phyloP scores from a whole-genome alignment of 495 filamentous ascomycete species.

The Penicillium verhagenii region DNA sequence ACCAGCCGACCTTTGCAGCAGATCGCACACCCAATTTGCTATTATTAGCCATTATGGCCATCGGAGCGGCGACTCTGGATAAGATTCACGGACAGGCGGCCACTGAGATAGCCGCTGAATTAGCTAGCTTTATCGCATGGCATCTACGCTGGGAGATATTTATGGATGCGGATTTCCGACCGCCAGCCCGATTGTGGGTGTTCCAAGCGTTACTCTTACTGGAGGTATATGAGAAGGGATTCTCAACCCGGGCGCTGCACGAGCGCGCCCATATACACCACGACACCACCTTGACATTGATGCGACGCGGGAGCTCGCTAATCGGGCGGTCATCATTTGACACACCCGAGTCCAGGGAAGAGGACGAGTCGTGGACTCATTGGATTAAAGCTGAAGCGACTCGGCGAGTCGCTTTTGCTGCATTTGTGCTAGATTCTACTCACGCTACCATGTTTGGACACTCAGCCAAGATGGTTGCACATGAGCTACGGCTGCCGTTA shows the following conservation, averaged over 20 bases:
- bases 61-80: constrained; percentile 87
- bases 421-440: constrained; percentile 92
- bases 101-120: constrained; percentile 68
- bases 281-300: constrained; percentile 90
- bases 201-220: constrained; percentile 89
- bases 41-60: constrained; percentile 89
- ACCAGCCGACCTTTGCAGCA: constrained; percentile 88
- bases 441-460: constrained; percentile 99
- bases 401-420: constrained; percentile 85
- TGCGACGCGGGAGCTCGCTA: constrained; percentile 88
- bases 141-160: constrained; percentile 92
- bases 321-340: constrained; percentile 88
- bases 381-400: constrained; percentile 97
- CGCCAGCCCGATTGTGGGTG: constrained; percentile 95
- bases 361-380: constrained; percentile 93
- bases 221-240: constrained; percentile 97
- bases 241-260: constrained; percentile 84
- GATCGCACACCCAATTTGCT: constrained; percentile 82
- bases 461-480: constrained; percentile 94
- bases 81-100: constrained; percentile 71
- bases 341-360: constrained; percentile 77
- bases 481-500: constrained; percentile 88
- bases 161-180: constrained; percentile 85
- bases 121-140: constrained; percentile 87
- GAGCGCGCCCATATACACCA: constrained; percentile 97